Percentiles rank a stretch among this genome's conserved stretches.
Evolutionary conservation across 306 rosid genomes (phyloP).

Genomic region (Neltuma alba): DNA sequence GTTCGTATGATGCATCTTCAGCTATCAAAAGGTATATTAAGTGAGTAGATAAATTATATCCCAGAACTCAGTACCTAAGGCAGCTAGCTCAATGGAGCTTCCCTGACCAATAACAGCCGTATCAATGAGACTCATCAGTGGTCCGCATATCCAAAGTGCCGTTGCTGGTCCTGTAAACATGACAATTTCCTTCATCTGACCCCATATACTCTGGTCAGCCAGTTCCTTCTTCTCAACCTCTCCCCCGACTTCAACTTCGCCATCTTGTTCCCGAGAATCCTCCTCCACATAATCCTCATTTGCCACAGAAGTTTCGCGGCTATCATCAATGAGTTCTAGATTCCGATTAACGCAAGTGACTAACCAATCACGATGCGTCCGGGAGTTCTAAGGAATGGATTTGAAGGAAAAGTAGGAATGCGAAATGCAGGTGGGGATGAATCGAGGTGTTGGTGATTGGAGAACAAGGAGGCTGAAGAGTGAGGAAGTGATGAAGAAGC

Average conservation of each 20-base stretch:
- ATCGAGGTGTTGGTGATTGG: constrained; percentile 16
- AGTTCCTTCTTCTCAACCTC: too few relatives aligned
- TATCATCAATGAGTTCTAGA: constrained; percentile 29
- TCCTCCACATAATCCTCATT: too few relatives aligned
- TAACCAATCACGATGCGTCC: constrained; percentile 13
- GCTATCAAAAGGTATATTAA: not conserved
- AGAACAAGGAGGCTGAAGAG: constrained; percentile 19
- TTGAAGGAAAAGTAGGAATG: constrained; percentile 26
- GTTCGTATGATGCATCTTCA: not conserved
- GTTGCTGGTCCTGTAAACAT: too few relatives aligned
- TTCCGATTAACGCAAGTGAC: constrained; percentile 29
- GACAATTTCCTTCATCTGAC: too few relatives aligned
- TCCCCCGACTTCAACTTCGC: too few relatives aligned
- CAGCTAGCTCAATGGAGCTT: too few relatives aligned
- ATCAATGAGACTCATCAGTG: too few relatives aligned
- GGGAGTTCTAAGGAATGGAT: constrained; percentile 17
- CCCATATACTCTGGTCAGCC: too few relatives aligned
- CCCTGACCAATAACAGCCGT: too few relatives aligned
- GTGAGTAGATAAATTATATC: not conserved
- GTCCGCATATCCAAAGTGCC: too few relatives aligned
- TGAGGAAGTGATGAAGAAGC: constrained; percentile 23
- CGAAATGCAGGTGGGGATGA: constrained; percentile 27
- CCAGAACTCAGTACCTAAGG: constrained; percentile 31
- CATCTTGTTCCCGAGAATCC: too few relatives aligned
- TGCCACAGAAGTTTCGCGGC: not conserved